Percentiles rank a stretch among this genome's conserved stretches.
Evolutionary conservation across 345 rosid species (phyloP).

Genomic region (Eucalyptus erythrocorys): DNA sequence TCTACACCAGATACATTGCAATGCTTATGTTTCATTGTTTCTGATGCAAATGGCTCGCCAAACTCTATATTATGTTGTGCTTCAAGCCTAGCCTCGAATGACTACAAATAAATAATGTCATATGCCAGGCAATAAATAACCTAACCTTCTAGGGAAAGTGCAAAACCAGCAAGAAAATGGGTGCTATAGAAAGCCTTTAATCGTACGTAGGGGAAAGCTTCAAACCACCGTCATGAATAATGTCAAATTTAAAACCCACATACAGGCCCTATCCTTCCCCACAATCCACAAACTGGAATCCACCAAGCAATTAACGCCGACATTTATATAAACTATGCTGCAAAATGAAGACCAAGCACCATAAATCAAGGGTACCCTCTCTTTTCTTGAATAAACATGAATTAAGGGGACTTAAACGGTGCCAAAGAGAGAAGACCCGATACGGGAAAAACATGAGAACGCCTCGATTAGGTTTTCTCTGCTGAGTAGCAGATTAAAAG

Average conservation of each 20-base stretch:
- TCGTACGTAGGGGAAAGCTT: neutral
- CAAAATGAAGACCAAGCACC: neutral
- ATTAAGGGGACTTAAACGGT: neutral
- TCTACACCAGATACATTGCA: neutral
- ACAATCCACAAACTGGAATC: neutral
- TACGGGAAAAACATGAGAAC: neutral
- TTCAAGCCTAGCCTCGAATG: neutral
- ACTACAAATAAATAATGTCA: neutral
- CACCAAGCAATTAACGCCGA: neutral
- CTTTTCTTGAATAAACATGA: neutral
- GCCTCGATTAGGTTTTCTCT: neutral
- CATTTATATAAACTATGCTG: neutral
- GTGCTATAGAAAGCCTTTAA: neutral
- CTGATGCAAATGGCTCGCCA: neutral
- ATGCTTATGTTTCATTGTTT: neutral
- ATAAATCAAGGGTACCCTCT: neutral
- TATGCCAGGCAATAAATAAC: neutral
- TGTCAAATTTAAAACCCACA: neutral
- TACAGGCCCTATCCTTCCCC: neutral
- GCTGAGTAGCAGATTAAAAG: neutral
- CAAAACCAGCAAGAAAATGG: neutral
- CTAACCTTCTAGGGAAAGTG: neutral
- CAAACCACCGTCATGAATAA: neutral
- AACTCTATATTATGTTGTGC: neutral
- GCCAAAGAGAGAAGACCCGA: neutral